Evolutionary conservation across 208 protist species (phyloP), one percentile per base, ranked within the genome.

Genomic region (Borovskyia barvae): DNA sequence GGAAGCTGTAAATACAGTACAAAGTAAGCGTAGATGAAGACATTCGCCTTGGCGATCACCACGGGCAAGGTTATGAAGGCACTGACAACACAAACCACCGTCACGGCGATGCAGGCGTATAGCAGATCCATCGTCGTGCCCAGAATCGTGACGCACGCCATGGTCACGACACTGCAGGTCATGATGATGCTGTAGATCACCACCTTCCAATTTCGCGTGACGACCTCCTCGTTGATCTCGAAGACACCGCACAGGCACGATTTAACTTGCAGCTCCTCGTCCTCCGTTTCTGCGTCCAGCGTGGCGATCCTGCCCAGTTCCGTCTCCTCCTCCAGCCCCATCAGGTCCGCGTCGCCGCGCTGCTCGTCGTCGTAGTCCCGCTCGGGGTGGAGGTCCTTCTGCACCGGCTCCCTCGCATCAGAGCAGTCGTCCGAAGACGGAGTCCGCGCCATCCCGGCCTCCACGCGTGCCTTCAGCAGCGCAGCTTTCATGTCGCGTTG

Each of bases 1-100:
- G 68, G 72, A 17, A 90, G 49, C 51, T 84, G 72, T 11, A 86
- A 43, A 70, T 90, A 90, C 41, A 80, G 36, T 11, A 67, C 28
- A n/a, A 50, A 54, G 59, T 63, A 62, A 25, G 65, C 24, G 40
- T 61, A 74, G 40, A 64, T 52, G 26, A 70, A 78, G 3, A 70
- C 49, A 3, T 62, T 52, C 5, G 66, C 54, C 54, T 73, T 74
- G 26, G 72, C 72, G 19, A 78, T 63, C 37, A 78, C 66, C 29
- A 29, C 47, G 9, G 72, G 72, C 24, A 73, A 55, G 28, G 72
- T 39, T 36, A 65, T 47, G 57, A 78, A 78, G 39, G 59, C 56
- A 12, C 29, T 36, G 15, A 42, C 46, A 35, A 37, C 54, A 25
- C 36, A 51, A 29, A 77, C 58, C 12, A 70, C 56, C 12, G 63